These are phyloP conservation scores for Diaporthe sp. DNA, from an alignment of 2,329 filamentous ascomycete species.

Conservation along the genomic window DNA sequence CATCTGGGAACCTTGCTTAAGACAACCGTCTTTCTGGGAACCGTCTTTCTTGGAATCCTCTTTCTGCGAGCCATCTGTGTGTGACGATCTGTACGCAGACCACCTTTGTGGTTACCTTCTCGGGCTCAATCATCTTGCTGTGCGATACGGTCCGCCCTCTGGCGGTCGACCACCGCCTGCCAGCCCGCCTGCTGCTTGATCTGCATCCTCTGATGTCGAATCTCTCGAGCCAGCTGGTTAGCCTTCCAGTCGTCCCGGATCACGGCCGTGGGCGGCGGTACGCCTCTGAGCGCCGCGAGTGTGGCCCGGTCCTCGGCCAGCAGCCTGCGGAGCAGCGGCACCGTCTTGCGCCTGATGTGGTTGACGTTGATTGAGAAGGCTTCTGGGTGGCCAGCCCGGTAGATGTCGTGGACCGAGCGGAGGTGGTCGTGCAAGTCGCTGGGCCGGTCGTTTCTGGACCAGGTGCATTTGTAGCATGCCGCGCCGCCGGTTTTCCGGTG, in stretches of 20 bases:
- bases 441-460: background rate
- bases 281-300: background rate
- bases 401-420: background rate
- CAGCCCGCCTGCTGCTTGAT: background rate
- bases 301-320: background rate
- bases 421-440: background rate
- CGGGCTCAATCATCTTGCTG: background rate
- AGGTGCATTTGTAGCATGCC: background rate
- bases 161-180: background rate
- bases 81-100: background rate
- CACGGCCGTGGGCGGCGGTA: fast-evolving
- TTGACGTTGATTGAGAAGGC: background rate
- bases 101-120: background rate
- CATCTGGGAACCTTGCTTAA: background rate
- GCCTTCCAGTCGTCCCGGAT: fast-evolving
- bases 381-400: background rate
- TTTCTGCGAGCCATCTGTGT: background rate
- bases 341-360: background rate
- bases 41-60: background rate
- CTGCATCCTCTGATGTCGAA: background rate
- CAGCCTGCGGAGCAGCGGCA: background rate
- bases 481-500: background rate
- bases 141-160: background rate
- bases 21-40: too few species aligned
- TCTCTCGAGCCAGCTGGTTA: fast-evolving